These are phyloP conservation scores for Gymnopilus dilepis DNA, from an alignment of 768 basidiomycete species.

Conservation along the genomic window DNA sequence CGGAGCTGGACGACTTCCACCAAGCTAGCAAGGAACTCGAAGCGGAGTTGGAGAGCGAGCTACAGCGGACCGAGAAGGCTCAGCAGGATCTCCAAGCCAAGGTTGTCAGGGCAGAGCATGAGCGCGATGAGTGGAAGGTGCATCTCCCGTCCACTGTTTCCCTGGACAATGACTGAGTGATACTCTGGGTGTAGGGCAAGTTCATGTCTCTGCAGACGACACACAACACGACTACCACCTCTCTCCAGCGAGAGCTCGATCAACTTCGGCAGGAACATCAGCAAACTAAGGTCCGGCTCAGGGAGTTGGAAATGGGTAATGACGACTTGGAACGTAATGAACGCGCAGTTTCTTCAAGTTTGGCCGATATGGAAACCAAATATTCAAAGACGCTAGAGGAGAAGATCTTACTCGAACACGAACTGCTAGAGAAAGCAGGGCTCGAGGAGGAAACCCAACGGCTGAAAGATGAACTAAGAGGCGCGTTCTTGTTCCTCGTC, in stretches of 20 bases:
- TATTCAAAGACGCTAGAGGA: constrained; percentile 93
- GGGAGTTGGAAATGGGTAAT: constrained; percentile 96
- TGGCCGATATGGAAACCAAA: constrained; percentile 85
- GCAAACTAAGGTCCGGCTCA: constrained; percentile 70
- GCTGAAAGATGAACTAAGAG: constrained; percentile 90
- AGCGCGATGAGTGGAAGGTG: constrained; percentile 95
- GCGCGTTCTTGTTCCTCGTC: constrained; percentile 43
- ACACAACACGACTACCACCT: constrained; percentile 89
- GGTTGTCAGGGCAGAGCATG: constrained; percentile 69
- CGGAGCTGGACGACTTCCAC: constrained; percentile 88
- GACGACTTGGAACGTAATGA: constrained; percentile 97
- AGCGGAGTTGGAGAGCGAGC: constrained; percentile 90
- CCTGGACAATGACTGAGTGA: constrained; percentile 12
- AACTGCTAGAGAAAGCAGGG: constrained; percentile 87
- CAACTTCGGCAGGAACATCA: constrained; percentile 78
- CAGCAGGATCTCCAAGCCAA: constrained; percentile 82
- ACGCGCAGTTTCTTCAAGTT: constrained; percentile 80
- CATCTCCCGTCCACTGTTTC: constrained; percentile 23
- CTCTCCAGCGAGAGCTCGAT: constrained; percentile 92
- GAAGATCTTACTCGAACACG: constrained; percentile 96
- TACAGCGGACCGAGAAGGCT: constrained; percentile 85
- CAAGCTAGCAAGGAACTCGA: constrained; percentile 89
- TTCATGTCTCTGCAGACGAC: constrained; percentile 88
- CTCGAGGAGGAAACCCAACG: constrained; percentile 92
- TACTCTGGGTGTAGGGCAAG: constrained; percentile 56